Evolutionary conservation across 495 filamentous ascomycete species (phyloP).

Genomic region (Lichenothelia convexa): DNA sequence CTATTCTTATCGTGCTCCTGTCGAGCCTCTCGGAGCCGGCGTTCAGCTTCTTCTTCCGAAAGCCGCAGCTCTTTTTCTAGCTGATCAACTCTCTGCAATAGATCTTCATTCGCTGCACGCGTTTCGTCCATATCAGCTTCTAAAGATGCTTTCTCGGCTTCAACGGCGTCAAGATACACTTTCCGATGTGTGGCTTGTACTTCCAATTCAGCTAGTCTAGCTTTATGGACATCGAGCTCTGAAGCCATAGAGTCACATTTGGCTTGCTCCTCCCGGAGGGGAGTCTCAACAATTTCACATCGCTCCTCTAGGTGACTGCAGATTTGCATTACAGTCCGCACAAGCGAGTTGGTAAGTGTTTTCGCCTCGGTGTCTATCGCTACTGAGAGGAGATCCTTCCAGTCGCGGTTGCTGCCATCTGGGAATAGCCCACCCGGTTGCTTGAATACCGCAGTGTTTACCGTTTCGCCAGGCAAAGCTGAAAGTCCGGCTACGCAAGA

Average conservation of each 20-base stretch:
- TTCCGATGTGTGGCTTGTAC: conserved; percentile 4
- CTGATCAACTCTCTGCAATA: conserved; percentile 3
- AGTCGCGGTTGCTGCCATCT: conserved; percentile 16
- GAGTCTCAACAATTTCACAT: conserved; percentile 28
- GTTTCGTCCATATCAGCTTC: conserved; percentile 5
- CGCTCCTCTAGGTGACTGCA: conserved; percentile 38
- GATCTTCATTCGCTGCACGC: conserved; percentile 1
- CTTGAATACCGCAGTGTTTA: neutral
- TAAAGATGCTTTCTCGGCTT: conserved; percentile 8
- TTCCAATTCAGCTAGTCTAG: conserved; percentile 9
- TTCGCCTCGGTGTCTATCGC: conserved; percentile 1
- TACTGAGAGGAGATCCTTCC: conserved; percentile 17
- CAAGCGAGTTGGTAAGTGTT: conserved; percentile 23
- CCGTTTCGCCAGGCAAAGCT: neutral
- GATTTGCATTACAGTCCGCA: conserved; percentile 30
- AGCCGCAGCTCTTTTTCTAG: conserved; percentile 5
- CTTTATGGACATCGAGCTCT: conserved; percentile 7
- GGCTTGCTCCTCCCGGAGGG: conserved; percentile 26
- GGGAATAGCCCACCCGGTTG: neutral
- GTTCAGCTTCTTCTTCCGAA: conserved; percentile 3
- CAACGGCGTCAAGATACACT: conserved; percentile 8
- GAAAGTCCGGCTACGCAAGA: conserved; percentile 10
- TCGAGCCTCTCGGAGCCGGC: conserved; percentile 2
- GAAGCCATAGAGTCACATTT: conserved; percentile 20
- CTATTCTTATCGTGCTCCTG: conserved; percentile 3